Base-by-base conservation (phyloP, 1,284 basidiomycete genomes). In the Austropuccinia psidii region DNA sequence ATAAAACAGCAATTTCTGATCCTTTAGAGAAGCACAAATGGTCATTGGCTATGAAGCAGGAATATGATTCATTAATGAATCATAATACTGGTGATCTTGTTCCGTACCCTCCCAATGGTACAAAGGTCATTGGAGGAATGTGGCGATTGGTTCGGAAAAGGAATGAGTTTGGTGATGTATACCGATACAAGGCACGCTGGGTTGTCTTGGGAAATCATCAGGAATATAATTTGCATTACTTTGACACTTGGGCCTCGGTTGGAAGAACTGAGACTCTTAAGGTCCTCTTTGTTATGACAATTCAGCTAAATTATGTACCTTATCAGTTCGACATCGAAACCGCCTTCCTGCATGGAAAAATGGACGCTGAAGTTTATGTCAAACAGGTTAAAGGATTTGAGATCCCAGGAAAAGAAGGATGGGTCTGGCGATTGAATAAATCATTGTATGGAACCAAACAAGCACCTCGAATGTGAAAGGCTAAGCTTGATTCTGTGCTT, bases 191-290 rank as follows among this genome's bases (percentile, higher is more conserved):
- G 24, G 62, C 62, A 4, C 27, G n/a, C n/a, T 69, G 41, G 52
- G 54, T 69, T 27, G 24, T 43, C 2, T 66, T 66, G 17, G 47
- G 64, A 15, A 66, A 66, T 27, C 45, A 66, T 66, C 64, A 66
- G 37, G 37, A 33, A 33, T 31, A 50, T n/a, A 54, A 37, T 33
- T 11, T 50, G 17, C 45, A 66, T 39, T 66, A 66, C 13, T 47
- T 64, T 15, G 37, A 64, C 17, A 64, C 60, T 2, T 64, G 45
- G 21, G 33, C 60, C 24, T 43, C 15, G 3, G 60, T 64, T 5
- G 62, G 37, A 13, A 5, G 27, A 50, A 50, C 39, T 19, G 47
- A 66, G 13, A 49, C 47, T 8, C 24, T 66, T 19, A 49, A 66
- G 29, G 5, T 66, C 5, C n/a, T 52, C 4, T 19, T 66, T 1